Percentiles rank a stretch among this genome's conserved stretches.
Evolutionary conservation across 73 alveolate species (phyloP).

Genomic region (Effrenium voratum): DNA sequence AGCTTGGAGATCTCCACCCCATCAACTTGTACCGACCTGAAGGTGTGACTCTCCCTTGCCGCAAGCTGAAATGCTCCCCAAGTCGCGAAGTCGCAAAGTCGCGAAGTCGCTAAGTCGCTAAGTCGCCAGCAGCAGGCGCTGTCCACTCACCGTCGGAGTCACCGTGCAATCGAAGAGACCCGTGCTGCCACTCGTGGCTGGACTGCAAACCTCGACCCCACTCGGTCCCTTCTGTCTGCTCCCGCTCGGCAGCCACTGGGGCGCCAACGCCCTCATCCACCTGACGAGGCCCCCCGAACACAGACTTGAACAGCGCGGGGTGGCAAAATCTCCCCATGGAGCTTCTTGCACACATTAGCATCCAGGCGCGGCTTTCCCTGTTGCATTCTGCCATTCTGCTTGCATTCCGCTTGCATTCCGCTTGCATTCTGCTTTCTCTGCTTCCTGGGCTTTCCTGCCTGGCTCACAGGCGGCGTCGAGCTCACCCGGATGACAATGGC

Average conservation of each 20-base stretch:
- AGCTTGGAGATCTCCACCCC: slow-evolving; percentile 75
- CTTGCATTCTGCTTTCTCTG: not conserved
- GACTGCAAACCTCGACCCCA: slow-evolving; percentile 40
- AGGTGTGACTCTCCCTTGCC: not conserved
- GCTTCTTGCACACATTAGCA: not conserved
- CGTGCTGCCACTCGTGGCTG: slow-evolving; percentile 69
- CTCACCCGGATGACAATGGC: slow-evolving; percentile 55
- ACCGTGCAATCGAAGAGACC: slow-evolving; percentile 55
- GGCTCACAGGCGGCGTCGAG: slow-evolving; percentile 55
- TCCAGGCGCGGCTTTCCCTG: not conserved
- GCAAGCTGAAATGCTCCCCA: too few relatives aligned
- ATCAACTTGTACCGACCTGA: slow-evolving; percentile 49
- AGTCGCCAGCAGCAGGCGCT: slow-evolving; percentile 36
- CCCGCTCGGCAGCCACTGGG: not conserved
- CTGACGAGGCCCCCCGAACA: too few relatives aligned
- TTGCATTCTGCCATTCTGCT: not conserved
- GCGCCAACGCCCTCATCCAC: not conserved
- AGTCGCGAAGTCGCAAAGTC: too few relatives aligned
- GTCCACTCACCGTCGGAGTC: slow-evolving; percentile 70
- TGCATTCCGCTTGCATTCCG: not conserved
- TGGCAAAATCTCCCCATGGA: not conserved
- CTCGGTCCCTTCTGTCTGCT: not conserved
- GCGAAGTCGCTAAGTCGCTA: not conserved
- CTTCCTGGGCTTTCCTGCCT: not conserved
- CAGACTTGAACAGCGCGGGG: not conserved